A percentile compares a stretch with the other conserved stretches of the same genome.
These are phyloP conservation scores for Alisma plantagoaquatica DNA, from an alignment of 106 monocot species.

Conservation along the genomic window DNA sequence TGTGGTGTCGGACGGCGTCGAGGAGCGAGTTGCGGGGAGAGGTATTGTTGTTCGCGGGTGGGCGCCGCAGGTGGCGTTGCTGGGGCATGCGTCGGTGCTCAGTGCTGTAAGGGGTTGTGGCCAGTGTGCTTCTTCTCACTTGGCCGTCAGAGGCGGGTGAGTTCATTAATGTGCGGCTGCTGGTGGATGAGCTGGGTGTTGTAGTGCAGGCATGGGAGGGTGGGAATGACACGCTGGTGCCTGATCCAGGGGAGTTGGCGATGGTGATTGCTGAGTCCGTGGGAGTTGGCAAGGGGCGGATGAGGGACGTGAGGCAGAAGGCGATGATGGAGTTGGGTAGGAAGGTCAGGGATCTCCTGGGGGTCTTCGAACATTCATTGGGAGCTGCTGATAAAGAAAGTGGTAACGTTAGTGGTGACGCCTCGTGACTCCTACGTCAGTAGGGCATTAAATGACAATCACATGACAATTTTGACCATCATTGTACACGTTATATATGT, in stretches of 20 bases:
- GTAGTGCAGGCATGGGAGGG: conserved; percentile 1
- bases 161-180: conserved; percentile 4
- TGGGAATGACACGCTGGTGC: neutral
- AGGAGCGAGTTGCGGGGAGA: conserved; percentile 17
- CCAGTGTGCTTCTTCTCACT: conserved; percentile 2
- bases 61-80: conserved; percentile 20
- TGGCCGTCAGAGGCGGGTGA: conserved; percentile 5
- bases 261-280: neutral
- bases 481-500: too few species aligned
- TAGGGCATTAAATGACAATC: too few species aligned
- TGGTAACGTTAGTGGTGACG: too few species aligned
- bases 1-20: conserved; percentile 28
- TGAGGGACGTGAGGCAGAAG: neutral
- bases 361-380: conserved; percentile 33
- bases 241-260: neutral
- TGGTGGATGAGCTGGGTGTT: conserved; percentile 3
- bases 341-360: conserved; percentile 18
- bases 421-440: too few species aligned
- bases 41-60: conserved; percentile 33
- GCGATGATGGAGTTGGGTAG: conserved; percentile 9
- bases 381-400: too few species aligned
- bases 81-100: conserved; percentile 6
- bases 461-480: too few species aligned
- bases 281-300: conserved; percentile 6
- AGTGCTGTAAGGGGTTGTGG: conserved; percentile 9